phyloP scores from a whole-genome alignment of 495 filamentous ascomycete species.

The Lepraria neglecta region DNA sequence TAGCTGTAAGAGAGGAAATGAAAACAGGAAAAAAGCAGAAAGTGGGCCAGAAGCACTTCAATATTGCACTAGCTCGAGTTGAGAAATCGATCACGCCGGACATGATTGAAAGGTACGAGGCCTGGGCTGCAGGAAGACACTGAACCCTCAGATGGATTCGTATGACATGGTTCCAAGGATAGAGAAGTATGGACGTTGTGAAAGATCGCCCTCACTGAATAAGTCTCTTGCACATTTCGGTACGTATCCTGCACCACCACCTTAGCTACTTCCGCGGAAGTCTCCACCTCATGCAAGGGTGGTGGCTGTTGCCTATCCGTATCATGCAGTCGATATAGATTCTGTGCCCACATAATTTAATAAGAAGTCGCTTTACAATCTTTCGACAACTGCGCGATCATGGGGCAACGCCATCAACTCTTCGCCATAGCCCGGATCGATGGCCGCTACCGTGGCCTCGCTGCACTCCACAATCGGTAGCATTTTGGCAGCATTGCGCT shows the following conservation, averaged over 20 bases:
- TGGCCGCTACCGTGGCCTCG: not conserved
- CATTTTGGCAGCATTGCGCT: not conserved
- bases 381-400: not conserved
- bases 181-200: not conserved
- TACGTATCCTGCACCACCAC: not conserved
- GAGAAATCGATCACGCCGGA: slow-evolving; percentile 62
- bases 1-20: slow-evolving; percentile 52
- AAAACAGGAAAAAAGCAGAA: slow-evolving; percentile 41
- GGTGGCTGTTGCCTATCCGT: not conserved
- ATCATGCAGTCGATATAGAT: not conserved
- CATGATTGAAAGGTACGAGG: slow-evolving; percentile 60
- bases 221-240: not conserved
- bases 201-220: too few relatives aligned
- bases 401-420: not conserved
- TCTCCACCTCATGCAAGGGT: not conserved
- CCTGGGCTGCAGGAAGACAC: slow-evolving; percentile 32
- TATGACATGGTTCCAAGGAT: not conserved
- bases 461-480: not conserved
- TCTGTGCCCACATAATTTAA: not conserved
- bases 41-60: slow-evolving; percentile 58
- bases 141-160: not conserved
- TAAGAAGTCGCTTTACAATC: too few relatives aligned
- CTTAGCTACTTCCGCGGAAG: not conserved
- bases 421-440: not conserved
- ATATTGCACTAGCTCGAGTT: slow-evolving; percentile 53